phyloP scores from a whole-genome alignment of 768 basidiomycete genomes.

The Termitomyces eurrhizus region DNA sequence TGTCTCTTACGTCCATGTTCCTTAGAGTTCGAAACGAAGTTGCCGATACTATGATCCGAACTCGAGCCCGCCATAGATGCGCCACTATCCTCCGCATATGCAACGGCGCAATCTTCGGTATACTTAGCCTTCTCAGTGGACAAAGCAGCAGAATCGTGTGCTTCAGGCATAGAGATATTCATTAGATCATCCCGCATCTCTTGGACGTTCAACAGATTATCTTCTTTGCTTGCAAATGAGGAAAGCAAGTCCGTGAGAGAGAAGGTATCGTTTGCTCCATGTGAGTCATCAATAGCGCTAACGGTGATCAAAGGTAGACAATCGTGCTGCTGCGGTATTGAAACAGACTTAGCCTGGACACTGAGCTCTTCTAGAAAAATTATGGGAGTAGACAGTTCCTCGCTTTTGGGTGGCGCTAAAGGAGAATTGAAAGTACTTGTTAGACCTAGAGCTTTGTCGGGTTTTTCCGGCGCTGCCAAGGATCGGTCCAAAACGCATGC shows the following conservation, averaged over 20 bases:
- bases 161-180: background rate
- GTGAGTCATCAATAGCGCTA: background rate
- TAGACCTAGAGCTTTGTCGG: background rate
- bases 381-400: background rate
- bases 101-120: background rate
- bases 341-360: too few relatives aligned
- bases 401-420: background rate
- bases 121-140: background rate
- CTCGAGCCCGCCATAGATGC: background rate
- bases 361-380: background rate
- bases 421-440: background rate
- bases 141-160: background rate
- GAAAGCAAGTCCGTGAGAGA: constrained; percentile 2
- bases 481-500: background rate
- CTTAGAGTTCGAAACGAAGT: background rate
- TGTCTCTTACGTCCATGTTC: background rate
- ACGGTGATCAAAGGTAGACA: background rate
- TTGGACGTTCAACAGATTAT: background rate
- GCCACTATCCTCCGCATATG: background rate
- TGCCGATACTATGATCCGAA: background rate
- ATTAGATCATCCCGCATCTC: background rate
- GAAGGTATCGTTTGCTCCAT: constrained; percentile 3
- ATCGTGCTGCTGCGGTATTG: background rate
- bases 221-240: background rate
- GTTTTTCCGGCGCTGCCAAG: too few relatives aligned